phyloP scores from a whole-genome alignment of 371 early-diverging fungal genomes.

The Capillidium rhysosporum region DNA sequence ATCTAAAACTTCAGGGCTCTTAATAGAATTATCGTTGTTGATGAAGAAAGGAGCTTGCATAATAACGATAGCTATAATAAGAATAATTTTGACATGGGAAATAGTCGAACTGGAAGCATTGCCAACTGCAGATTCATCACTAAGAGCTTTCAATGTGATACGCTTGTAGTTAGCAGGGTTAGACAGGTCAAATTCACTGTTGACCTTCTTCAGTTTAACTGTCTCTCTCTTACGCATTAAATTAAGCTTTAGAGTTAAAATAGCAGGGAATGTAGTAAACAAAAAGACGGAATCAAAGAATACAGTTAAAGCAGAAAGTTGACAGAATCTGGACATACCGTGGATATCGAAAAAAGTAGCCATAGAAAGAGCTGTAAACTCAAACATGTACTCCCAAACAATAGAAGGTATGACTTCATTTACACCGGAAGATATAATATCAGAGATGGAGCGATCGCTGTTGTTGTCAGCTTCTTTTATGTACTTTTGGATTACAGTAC shows the following conservation, averaged over 20 bases:
- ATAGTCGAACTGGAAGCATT: conserved; percentile 7
- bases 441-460: conserved; percentile 20
- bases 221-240: conserved; percentile 26
- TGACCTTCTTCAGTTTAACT: conserved; percentile 11
- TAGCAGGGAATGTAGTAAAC: conserved; percentile 72
- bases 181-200: neutral
- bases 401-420: conserved; percentile 40
- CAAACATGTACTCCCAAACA: conserved; percentile 59
- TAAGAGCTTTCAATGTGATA: conserved; percentile 15
- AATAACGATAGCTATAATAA: conserved; percentile 3
- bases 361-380: conserved; percentile 51
- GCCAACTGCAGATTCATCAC: conserved; percentile 8
- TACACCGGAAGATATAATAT: conserved; percentile 46
- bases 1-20: neutral
- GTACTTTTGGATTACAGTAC: conserved; percentile 40
- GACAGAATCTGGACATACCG: conserved; percentile 62
- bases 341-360: conserved; percentile 60
- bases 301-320: conserved; percentile 56
- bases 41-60: neutral
- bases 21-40: neutral
- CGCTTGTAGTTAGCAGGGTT: conserved; percentile 11
- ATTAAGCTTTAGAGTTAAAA: conserved; percentile 75
- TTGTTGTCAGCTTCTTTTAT: neutral
- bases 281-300: conserved; percentile 63
- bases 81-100: conserved; percentile 2